These are phyloP conservation scores for Trichopus zeylanicus DNA, from an alignment of 116 monocot genomes.

Conservation along the genomic window DNA sequence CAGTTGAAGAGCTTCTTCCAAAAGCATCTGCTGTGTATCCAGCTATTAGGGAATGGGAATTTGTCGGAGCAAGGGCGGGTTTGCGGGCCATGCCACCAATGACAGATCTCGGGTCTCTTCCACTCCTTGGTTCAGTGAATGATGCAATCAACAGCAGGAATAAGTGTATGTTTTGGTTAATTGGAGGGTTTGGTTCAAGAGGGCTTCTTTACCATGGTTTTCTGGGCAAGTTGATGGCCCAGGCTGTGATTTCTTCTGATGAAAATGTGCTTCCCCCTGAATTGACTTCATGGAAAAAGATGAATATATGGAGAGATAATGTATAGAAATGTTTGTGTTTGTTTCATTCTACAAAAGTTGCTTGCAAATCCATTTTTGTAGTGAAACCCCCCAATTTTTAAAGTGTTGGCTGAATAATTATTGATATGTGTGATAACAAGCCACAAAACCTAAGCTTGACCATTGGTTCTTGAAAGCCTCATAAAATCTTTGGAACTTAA, in stretches of 20 bases:
- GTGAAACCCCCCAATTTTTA: no score
- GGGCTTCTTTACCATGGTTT: conserved; percentile 92
- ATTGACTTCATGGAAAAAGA: conserved; percentile 70
- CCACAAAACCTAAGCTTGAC: no score
- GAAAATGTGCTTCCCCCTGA: conserved; percentile 66
- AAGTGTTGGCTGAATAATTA: no score
- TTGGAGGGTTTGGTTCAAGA: conserved; percentile 79
- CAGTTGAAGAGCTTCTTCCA: conserved; percentile 54
- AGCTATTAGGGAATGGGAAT: conserved; percentile 57
- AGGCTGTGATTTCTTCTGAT: conserved; percentile 59
- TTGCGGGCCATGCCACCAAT: conserved; percentile 86
- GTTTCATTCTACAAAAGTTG: no score
- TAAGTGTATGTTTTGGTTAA: conserved; percentile 53
- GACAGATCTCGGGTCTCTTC: conserved; percentile 66
- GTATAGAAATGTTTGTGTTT: not conserved
- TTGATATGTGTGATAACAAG: no score
- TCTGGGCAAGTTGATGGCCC: conserved; percentile 63
- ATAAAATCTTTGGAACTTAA: no score
- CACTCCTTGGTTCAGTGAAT: conserved; percentile 68
- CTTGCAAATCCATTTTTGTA: no score
- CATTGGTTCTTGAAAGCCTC: no score
- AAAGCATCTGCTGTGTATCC: conserved; percentile 76
- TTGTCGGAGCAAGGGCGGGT: conserved; percentile 62
- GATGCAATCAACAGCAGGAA: conserved; percentile 14
- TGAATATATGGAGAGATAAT: not conserved